A percentile compares a stretch with the other conserved stretches of the same genome.
Evolutionary conservation across 306 rosid species (phyloP).

Genomic region (Begonia loranthoides): DNA sequence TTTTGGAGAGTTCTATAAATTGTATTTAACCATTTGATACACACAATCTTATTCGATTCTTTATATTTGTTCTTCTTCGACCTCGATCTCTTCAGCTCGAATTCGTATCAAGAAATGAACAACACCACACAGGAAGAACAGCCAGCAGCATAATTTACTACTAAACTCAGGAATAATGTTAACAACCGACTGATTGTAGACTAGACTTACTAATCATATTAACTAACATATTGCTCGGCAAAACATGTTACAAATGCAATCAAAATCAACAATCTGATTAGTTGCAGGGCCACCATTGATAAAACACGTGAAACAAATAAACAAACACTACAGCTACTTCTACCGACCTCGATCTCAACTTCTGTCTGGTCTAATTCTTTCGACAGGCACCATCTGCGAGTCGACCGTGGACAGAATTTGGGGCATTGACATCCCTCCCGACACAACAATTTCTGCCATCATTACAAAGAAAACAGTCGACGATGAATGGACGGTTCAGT

Average conservation of each 20-base stretch:
- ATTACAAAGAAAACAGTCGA: slow-evolving; percentile 4
- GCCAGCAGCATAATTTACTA: no score
- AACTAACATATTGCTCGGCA: background rate
- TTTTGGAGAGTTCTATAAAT: no score
- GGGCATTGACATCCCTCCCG: slow-evolving; percentile 97
- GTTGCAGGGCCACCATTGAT: slow-evolving; percentile 15
- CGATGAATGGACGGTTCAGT: no score
- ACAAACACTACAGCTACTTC: slow-evolving; percentile 12
- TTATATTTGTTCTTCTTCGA: no score
- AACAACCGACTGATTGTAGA: no score
- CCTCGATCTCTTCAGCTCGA: no score
- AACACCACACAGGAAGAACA: no score
- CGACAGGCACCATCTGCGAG: slow-evolving; percentile 27
- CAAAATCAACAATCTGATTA: slow-evolving; percentile 16
- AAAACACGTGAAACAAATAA: slow-evolving; percentile 14
- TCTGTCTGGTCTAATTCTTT: slow-evolving; percentile 34
- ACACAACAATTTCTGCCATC: slow-evolving; percentile 83
- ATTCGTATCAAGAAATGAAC: no score
- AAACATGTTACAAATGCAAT: slow-evolving; percentile 24
- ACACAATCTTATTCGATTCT: no score
- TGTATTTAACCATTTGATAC: no score
- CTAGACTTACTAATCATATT: no score
- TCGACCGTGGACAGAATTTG: slow-evolving; percentile 56
- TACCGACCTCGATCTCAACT: slow-evolving; percentile 28
- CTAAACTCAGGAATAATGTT: no score